Evolutionary conservation across 2,329 filamentous ascomycete species (phyloP).

Genomic region (Alternaria postmessia): DNA sequence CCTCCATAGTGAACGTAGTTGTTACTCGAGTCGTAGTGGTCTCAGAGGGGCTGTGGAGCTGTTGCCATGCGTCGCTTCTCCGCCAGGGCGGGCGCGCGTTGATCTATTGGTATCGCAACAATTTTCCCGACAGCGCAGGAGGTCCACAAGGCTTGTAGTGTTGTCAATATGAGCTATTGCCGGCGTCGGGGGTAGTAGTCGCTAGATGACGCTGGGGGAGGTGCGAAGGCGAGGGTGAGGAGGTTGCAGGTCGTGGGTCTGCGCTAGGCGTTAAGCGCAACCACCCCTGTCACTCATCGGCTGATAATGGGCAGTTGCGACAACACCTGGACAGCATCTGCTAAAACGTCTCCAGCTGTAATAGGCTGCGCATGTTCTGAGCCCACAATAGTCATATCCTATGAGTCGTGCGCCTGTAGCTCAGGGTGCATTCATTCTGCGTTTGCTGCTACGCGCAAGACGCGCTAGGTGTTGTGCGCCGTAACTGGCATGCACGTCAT

Average conservation of each 20-base stretch:
- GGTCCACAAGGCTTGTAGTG: conserved; percentile 10
- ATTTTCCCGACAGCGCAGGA: conserved; percentile 36
- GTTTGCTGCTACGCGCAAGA: conserved; percentile 8
- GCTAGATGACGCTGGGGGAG: conserved; percentile 35
- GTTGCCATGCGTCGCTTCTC: conserved; percentile 36
- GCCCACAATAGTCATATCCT: not conserved
- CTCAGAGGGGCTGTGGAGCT: conserved; percentile 29
- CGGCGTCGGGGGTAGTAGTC: conserved; percentile 20
- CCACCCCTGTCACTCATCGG: conserved; percentile 14
- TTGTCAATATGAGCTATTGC: conserved; percentile 9
- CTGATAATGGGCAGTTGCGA: conserved; percentile 23
- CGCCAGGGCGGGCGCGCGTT: conserved; percentile 36
- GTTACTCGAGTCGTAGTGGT: conserved; percentile 19
- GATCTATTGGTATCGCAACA: conserved; percentile 27
- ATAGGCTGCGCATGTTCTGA: not conserved
- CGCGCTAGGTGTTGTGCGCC: conserved; percentile 14
- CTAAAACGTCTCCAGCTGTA: not conserved
- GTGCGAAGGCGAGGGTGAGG: conserved; percentile 27
- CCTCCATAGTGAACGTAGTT: conserved; percentile 37
- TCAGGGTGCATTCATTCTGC: not conserved
- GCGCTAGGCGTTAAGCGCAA: conserved; percentile 11
- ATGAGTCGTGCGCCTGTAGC: not conserved
- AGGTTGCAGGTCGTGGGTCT: conserved; percentile 25
- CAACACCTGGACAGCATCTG: not conserved
- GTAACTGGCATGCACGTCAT: conserved; percentile 33